Conservation (phyloP, 768 basidiomycete genomes). For the Amanita polypyramis region DNA sequence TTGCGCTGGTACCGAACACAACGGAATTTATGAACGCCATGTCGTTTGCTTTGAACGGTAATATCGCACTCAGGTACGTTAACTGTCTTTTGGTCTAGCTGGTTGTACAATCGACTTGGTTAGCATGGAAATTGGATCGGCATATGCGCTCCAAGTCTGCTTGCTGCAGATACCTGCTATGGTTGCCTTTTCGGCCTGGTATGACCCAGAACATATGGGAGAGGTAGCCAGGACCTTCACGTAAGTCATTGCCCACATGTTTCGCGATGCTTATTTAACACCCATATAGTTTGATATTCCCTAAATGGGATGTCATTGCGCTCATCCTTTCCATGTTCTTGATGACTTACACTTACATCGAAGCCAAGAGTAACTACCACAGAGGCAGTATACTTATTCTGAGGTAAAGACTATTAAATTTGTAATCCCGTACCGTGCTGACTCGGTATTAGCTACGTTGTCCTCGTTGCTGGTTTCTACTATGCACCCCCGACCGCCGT, state of each 20-base stretch:
- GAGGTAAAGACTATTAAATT: constrained; percentile 40
- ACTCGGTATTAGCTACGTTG: constrained; percentile 60
- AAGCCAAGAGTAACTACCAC: constrained; percentile 98
- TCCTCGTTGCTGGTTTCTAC: constrained; percentile 87
- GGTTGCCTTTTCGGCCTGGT: constrained; percentile 98
- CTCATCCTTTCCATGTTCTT: constrained; percentile 95
- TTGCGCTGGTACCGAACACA: constrained; percentile 96
- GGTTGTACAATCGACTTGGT: not conserved
- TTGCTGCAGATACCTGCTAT: constrained; percentile 96
- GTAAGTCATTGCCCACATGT: constrained; percentile 37
- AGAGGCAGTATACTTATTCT: constrained; percentile 92
- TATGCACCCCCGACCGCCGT: constrained; percentile 56
- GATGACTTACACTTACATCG: constrained; percentile 97
- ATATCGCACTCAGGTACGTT: constrained; percentile 85
- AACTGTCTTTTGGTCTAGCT: not conserved
- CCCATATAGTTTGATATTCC: constrained; percentile 77
- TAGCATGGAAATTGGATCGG: constrained; percentile 99
- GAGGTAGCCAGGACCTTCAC: constrained; percentile 87
- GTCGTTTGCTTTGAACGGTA: constrained; percentile 92
- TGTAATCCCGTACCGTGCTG: not conserved
- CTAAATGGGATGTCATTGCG: constrained; percentile 94
- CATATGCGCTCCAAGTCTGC: constrained; percentile 97
- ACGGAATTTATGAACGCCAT: constrained; percentile 99
- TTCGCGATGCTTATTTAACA: constrained; percentile 6
- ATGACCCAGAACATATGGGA: constrained; percentile 78